A percentile compares a stretch with the other conserved stretches of the same genome.
These are phyloP conservation scores for Allium fistulosum DNA, from an alignment of 106 monocot species.

Conservation along the genomic window DNA sequence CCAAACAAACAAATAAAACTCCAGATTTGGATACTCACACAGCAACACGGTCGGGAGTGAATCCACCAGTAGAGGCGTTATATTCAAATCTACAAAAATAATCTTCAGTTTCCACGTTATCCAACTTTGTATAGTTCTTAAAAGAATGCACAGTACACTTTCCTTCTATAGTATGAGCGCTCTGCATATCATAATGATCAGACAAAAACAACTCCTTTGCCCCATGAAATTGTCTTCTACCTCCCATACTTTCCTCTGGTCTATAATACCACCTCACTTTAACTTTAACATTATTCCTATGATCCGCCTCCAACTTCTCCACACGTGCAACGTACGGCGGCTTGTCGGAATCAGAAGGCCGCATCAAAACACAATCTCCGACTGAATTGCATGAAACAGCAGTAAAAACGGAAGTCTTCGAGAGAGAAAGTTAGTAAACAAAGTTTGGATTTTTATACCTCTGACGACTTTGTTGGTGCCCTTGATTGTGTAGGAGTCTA, in stretches of 20 bases:
- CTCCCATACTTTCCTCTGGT: slow-evolving; percentile 25
- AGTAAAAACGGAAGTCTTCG: not conserved
- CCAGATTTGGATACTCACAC: slow-evolving; percentile 10
- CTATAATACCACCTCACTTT: slow-evolving; percentile 26
- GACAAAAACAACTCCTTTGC: slow-evolving; percentile 23
- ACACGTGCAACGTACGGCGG: slow-evolving; percentile 22
- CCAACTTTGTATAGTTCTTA: slow-evolving; percentile 29
- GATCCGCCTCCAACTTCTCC: slow-evolving; percentile 24
- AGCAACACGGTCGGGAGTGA: slow-evolving; percentile 23
- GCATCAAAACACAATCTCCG: slow-evolving; percentile 28
- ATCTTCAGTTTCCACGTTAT: slow-evolving; percentile 20
- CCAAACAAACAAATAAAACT: not conserved
- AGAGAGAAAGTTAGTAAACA: not conserved
- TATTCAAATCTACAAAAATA: slow-evolving; percentile 29
- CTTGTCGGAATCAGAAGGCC: slow-evolving; percentile 27
- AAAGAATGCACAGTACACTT: slow-evolving; percentile 27
- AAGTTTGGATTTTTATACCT: slow-evolving; percentile 2
- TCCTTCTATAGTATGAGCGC: slow-evolving; percentile 25
- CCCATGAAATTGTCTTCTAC: slow-evolving; percentile 23
- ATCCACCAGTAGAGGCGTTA: slow-evolving; percentile 26
- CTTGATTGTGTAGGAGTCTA: slow-evolving; percentile 29
- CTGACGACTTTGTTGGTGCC: slow-evolving; percentile 29
- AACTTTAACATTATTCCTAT: slow-evolving; percentile 23
- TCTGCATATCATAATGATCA: slow-evolving; percentile 27
- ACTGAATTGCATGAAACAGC: slow-evolving; percentile 8